Evolutionary conservation across 1,139 yeast genomes (phyloP).

Genomic region (Blastobotrys ciferrii): DNA sequence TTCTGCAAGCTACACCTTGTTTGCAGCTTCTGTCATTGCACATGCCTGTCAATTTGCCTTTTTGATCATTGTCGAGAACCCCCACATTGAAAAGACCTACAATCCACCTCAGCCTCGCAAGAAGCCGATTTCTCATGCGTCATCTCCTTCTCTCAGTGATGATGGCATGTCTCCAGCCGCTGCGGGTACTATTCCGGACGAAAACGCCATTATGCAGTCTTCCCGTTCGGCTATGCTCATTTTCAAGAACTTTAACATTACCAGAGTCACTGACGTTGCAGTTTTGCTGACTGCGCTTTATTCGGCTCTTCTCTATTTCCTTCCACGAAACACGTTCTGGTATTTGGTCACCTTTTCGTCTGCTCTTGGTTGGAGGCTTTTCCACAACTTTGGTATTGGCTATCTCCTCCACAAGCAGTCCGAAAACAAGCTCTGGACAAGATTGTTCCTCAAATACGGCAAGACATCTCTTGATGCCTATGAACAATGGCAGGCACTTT

Average conservation of each 20-base stretch:
- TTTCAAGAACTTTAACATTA: conserved; percentile 57
- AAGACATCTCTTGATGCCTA: conserved; percentile 66
- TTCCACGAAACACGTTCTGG: conserved; percentile 36
- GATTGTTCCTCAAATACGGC: conserved; percentile 64
- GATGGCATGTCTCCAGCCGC: conserved; percentile 12
- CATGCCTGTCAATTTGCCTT: conserved; percentile 80
- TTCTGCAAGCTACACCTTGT: conserved; percentile 70
- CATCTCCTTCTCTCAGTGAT: neutral
- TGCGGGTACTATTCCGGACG: conserved; percentile 12
- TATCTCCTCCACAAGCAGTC: conserved; percentile 60
- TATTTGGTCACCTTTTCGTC: conserved; percentile 44
- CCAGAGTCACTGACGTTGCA: conserved; percentile 64
- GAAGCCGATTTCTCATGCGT: conserved; percentile 14
- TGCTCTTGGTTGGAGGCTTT: conserved; percentile 51
- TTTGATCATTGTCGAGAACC: conserved; percentile 75
- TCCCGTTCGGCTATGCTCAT: conserved; percentile 53
- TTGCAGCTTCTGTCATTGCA: conserved; percentile 70
- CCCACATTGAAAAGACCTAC: conserved; percentile 83
- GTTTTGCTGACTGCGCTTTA: conserved; percentile 50
- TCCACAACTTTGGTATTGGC: conserved; percentile 56
- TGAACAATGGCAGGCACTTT: conserved; percentile 73
- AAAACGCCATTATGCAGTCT: conserved; percentile 19
- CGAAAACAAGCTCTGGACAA: conserved; percentile 61
- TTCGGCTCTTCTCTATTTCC: conserved; percentile 47
- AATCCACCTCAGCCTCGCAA: conserved; percentile 36